Conservation (phyloP, 1,284 basidiomycete species). For the Neolentinus lepideus region DNA sequence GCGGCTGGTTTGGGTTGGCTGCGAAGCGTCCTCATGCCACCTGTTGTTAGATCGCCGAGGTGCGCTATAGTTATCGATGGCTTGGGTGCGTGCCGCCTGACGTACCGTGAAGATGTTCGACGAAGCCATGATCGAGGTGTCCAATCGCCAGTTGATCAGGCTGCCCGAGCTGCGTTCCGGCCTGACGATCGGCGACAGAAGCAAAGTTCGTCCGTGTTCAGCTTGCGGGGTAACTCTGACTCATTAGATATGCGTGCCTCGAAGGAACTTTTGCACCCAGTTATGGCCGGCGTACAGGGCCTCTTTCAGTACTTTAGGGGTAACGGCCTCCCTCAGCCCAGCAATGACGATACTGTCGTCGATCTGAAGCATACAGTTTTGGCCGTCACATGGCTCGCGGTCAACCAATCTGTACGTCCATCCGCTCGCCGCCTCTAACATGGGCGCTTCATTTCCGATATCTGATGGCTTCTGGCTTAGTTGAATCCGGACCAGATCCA, state of each 20-base stretch:
- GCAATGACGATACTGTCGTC: constrained; percentile 56
- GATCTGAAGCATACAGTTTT: constrained; percentile 74
- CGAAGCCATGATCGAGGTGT: constrained; percentile 66
- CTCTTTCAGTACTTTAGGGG: constrained; percentile 28
- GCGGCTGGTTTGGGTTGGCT: not conserved
- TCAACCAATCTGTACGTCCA: constrained; percentile 73
- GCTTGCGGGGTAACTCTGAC: not conserved
- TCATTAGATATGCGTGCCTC: not conserved
- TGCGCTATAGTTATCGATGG: constrained; percentile 12
- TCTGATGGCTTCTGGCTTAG: constrained; percentile 27
- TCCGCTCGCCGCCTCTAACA: not conserved
- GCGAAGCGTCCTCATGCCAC: too few relatives aligned
- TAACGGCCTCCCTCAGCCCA: constrained; percentile 54
- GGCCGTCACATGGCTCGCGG: constrained; percentile 82
- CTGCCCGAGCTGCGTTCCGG: constrained; percentile 73
- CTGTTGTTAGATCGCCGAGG: constrained; percentile 43
- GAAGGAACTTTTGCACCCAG: not conserved
- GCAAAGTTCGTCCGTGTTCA: constrained; percentile 40
- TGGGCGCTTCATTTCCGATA: not conserved
- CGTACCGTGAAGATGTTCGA: constrained; percentile 63
- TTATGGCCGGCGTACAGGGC: not conserved
- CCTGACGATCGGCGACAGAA: constrained; percentile 64
- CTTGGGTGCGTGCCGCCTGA: not conserved
- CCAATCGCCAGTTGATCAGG: constrained; percentile 51
- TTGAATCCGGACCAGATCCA: constrained; percentile 50